These are phyloP conservation scores for Lycium barbarum DNA, from an alignment of 257 asterid genomes.

Conservation along the genomic window DNA sequence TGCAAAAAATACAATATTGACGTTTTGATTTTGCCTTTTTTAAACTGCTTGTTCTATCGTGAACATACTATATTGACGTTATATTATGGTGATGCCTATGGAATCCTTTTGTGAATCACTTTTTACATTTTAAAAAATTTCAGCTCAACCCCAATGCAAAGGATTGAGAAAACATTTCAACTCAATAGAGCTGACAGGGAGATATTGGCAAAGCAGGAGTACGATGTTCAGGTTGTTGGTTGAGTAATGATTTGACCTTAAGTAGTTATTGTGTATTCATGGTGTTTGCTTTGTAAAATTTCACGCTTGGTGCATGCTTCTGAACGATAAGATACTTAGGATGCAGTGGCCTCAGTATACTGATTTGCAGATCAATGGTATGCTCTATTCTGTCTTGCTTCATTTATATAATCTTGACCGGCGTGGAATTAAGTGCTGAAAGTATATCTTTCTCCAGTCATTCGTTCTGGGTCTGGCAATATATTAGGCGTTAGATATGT, in stretches of 20 bases:
- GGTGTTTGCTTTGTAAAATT: conserved; percentile 27
- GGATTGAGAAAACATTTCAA: conserved; percentile 82
- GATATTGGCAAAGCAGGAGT: conserved; percentile 75
- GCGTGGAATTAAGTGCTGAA: neutral
- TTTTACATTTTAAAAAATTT: conserved; percentile 25
- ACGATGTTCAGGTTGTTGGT: conserved; percentile 79
- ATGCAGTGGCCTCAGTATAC: conserved; percentile 98
- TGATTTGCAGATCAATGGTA: conserved; percentile 91
- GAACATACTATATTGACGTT: neutral
- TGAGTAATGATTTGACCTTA: conserved; percentile 4
- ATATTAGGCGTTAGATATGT: conserved; percentile 21
- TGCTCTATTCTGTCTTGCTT: conserved; percentile 32
- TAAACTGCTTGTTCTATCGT: conserved; percentile 17
- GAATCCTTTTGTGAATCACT: neutral
- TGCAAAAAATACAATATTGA: conserved; percentile 14
- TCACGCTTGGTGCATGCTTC: conserved; percentile 97
- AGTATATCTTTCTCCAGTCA: conserved; percentile 15
- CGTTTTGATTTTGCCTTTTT: conserved; percentile 2
- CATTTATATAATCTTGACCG: conserved; percentile 22
- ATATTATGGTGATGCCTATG: conserved; percentile 23
- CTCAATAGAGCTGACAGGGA: conserved; percentile 83
- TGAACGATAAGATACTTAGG: conserved; percentile 90
- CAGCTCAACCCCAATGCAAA: conserved; percentile 82
- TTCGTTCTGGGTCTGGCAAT: neutral
- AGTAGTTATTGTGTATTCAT: conserved; percentile 11